These are phyloP conservation scores for Phytophthora capsici DNA, from an alignment of 352 stramenopile genomes.

Conservation along the genomic window DNA sequence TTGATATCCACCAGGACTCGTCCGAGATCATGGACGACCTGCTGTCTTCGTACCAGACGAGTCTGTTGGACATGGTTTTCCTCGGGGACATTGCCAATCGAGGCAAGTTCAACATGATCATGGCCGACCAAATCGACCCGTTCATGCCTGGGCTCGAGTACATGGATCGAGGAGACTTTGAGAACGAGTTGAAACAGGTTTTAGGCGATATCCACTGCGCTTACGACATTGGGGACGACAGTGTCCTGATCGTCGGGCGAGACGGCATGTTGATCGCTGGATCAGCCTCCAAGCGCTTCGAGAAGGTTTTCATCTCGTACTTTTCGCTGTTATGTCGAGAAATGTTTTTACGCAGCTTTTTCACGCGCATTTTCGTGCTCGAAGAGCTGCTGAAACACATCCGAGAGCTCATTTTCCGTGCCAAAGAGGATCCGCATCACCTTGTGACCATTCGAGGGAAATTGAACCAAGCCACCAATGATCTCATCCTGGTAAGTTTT, in stretches of 20 bases:
- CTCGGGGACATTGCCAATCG: slow-evolving; percentile 91
- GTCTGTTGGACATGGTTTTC: slow-evolving; percentile 94
- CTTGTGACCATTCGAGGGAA: slow-evolving; percentile 85
- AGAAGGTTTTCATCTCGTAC: slow-evolving; percentile 95
- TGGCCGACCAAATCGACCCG: slow-evolving; percentile 96
- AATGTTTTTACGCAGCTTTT: slow-evolving; percentile 97
- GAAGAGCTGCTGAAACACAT: slow-evolving; percentile 95
- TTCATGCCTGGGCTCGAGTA: slow-evolving; percentile 96
- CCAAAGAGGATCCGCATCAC: slow-evolving; percentile 87
- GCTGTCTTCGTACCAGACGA: slow-evolving; percentile 93
- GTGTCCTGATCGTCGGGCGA: slow-evolving; percentile 94
- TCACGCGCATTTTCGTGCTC: slow-evolving; percentile 95
- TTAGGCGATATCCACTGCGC: slow-evolving; percentile 51
- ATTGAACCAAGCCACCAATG: slow-evolving; percentile 90
- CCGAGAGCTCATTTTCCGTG: slow-evolving; percentile 88
- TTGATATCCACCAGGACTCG: slow-evolving; percentile 78
- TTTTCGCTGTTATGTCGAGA: slow-evolving; percentile 95
- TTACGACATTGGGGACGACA: slow-evolving; percentile 96
- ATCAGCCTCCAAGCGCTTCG: slow-evolving; percentile 92
- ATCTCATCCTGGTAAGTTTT: slow-evolving; percentile 90
- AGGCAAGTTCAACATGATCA: slow-evolving; percentile 97
- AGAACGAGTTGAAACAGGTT: slow-evolving; percentile 96
- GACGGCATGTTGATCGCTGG: slow-evolving; percentile 94
- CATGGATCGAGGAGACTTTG: slow-evolving; percentile 97
- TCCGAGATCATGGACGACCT: slow-evolving; percentile 87